Conservation (phyloP, 345 rosid genomes). For the Rhodamnia rubescens region DNA sequence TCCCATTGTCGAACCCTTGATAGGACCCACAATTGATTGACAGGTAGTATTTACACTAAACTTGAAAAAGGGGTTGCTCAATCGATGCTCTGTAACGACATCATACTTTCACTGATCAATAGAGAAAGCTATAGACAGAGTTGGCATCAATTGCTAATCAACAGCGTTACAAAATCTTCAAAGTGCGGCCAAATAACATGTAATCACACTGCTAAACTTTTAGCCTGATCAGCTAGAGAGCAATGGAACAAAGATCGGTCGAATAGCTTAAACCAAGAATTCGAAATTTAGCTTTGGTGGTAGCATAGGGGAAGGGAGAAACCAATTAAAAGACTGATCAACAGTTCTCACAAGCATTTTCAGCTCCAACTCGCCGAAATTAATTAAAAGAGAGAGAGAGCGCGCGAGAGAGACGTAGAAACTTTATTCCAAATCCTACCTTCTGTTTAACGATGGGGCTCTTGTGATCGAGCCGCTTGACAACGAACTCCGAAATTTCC, state of each 20-base stretch:
- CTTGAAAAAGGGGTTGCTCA: background rate
- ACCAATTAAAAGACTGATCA: background rate
- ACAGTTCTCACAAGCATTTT: background rate
- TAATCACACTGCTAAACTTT: background rate
- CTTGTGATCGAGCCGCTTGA: slow-evolving; percentile 86
- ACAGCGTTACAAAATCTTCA: background rate
- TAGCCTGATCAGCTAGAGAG: background rate
- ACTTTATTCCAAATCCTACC: slow-evolving; percentile 22
- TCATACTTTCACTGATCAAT: background rate
- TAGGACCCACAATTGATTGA: background rate
- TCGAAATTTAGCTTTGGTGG: background rate
- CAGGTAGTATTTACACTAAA: background rate
- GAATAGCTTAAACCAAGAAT: background rate
- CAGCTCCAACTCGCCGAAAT: background rate
- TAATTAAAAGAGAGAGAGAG: background rate
- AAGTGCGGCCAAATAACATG: background rate
- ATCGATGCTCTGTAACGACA: background rate
- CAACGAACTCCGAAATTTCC: slow-evolving; percentile 73
- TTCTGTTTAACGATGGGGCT: slow-evolving; percentile 92
- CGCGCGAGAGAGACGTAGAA: background rate
- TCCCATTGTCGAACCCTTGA: background rate
- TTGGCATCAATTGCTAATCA: background rate
- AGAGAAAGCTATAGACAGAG: background rate
- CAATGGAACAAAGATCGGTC: background rate
- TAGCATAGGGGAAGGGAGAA: background rate